Evolutionary conservation across 352 stramenopile species (phyloP).

Genomic region (Globisporangium emineosum): DNA sequence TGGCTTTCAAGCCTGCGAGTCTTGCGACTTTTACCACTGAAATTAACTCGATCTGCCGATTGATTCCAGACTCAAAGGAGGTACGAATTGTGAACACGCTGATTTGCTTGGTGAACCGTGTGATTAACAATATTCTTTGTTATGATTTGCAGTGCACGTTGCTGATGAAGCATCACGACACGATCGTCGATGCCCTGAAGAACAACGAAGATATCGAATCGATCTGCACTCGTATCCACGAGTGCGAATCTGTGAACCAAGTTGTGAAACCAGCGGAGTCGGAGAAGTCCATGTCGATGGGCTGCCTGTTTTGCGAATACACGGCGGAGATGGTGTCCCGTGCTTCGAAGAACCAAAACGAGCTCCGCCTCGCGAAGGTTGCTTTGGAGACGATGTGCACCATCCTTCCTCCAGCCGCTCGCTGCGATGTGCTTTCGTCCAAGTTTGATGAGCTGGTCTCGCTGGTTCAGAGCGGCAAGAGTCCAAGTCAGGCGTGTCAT

Average conservation of each 20-base stretch:
- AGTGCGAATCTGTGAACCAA: conserved; percentile 24
- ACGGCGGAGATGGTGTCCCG: conserved; percentile 56
- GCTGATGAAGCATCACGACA: conserved; percentile 45
- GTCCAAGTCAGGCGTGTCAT: conserved; percentile 55
- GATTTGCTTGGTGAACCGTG: neutral
- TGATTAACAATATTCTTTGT: conserved; percentile 3
- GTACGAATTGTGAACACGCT: conserved; percentile 19
- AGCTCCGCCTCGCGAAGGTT: conserved; percentile 58
- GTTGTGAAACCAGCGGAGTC: conserved; percentile 14
- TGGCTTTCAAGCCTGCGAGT: conserved; percentile 41
- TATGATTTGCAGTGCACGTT: conserved; percentile 41
- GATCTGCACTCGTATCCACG: conserved; percentile 49
- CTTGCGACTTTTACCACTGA: conserved; percentile 45
- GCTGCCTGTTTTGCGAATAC: conserved; percentile 81
- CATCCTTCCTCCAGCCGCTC: conserved; percentile 53
- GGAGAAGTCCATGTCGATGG: conserved; percentile 45
- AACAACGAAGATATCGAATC: conserved; percentile 44
- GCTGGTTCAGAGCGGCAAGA: conserved; percentile 58
- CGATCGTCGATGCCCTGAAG: conserved; percentile 51
- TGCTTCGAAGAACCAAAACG: conserved; percentile 43
- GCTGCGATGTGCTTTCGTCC: conserved; percentile 61
- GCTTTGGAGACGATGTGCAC: conserved; percentile 77
- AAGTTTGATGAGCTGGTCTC: conserved; percentile 76
- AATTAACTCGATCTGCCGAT: conserved; percentile 49
- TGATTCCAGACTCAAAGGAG: conserved; percentile 50